These are phyloP conservation scores for Brassica balearica DNA, from an alignment of 441 rosid species.

Conservation along the genomic window DNA sequence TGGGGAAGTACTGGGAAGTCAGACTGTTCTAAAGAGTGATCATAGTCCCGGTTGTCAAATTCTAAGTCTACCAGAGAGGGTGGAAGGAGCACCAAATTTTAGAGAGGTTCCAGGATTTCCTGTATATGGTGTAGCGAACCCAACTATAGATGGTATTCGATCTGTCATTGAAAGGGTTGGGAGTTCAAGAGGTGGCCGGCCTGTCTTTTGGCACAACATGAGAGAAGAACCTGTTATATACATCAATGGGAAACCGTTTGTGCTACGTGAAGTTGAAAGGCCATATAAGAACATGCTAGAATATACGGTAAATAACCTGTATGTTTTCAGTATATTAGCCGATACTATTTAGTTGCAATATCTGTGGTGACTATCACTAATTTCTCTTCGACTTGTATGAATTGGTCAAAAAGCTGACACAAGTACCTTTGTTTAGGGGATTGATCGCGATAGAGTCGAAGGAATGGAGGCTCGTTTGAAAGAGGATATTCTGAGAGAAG, in stretches of 20 bases:
- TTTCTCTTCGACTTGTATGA: background rate
- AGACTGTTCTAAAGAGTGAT: constrained; percentile 97
- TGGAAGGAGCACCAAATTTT: constrained; percentile 99
- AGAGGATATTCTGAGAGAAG: constrained; percentile 96
- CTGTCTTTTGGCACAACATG: constrained; percentile 98
- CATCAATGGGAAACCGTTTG: constrained; percentile 97
- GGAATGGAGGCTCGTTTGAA: constrained; percentile 98
- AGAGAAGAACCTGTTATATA: constrained; percentile 99
- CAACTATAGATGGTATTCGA: constrained; percentile 93
- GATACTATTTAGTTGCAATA: background rate
- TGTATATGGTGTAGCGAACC: constrained; percentile 99
- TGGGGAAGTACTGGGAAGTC: constrained; percentile 98
- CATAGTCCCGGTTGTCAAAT: constrained; percentile 99
- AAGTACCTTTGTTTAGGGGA: constrained; percentile 63
- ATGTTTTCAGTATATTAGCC: constrained; percentile 1
- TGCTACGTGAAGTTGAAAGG: constrained; percentile 97
- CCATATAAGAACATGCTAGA: constrained; percentile 99
- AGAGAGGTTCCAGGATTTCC: constrained; percentile 98
- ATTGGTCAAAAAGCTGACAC: background rate
- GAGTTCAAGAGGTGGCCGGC: constrained; percentile 76
- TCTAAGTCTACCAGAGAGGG: constrained; percentile 81
- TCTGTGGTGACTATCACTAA: background rate
- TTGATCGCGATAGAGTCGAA: constrained; percentile 95
- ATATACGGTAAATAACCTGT: constrained; percentile 69
- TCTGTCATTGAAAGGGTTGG: constrained; percentile 91